A percentile compares a stretch with the other conserved stretches of the same genome.
phyloP scores from a whole-genome alignment of 2,329 filamentous ascomycete species.

The Colletotrichum sp. region DNA sequence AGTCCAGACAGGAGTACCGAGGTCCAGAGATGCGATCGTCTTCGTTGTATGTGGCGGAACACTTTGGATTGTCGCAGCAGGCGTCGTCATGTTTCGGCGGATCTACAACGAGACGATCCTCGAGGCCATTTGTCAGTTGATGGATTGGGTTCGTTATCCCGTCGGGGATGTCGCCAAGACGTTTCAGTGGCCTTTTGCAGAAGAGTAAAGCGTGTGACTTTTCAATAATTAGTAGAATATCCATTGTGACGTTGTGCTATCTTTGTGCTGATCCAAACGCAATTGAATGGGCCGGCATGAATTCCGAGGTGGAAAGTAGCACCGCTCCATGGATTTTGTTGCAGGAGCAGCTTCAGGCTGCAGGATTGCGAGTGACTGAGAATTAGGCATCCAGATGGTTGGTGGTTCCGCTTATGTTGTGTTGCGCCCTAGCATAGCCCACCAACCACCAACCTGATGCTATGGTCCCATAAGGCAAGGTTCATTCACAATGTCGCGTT shows the following conservation, averaged over 20 bases:
- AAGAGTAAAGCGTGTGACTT: not conserved
- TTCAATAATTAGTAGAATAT: not conserved
- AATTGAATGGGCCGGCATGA: not conserved
- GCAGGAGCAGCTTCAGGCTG: not conserved
- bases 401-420: not conserved
- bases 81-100: not conserved
- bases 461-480: not conserved
- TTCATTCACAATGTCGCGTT: not conserved
- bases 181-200: rapidly evolving
- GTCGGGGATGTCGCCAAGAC: not conserved
- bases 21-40: not conserved
- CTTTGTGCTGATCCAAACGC: rapidly evolving
- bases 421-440: not conserved
- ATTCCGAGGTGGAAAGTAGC: not conserved
- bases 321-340: not conserved
- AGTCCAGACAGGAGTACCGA: not conserved
- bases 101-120: not conserved
- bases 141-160: not conserved
- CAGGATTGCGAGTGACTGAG: not conserved
- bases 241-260: not conserved
- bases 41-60: not conserved
- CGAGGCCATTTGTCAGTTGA: not conserved
- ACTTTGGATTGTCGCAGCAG: not conserved
- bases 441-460: not conserved
- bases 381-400: not conserved